Conservation (phyloP, 75 land plant species). For the Sequoiadendron giganteum region DNA sequence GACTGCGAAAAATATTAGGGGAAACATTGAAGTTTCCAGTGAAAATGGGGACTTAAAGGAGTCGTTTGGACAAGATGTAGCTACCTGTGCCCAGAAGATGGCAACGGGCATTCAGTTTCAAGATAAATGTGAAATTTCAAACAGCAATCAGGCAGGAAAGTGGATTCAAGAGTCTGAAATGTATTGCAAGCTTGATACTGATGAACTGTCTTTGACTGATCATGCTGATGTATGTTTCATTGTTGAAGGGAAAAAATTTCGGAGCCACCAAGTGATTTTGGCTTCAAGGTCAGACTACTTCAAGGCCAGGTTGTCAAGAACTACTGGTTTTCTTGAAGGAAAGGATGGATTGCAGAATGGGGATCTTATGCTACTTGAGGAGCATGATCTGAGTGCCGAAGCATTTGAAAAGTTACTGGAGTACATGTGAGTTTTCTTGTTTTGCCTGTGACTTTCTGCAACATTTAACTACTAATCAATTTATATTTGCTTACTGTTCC, state of each 20-base stretch:
- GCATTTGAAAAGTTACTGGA: constrained; percentile 89
- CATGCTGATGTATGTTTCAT: constrained; percentile 82
- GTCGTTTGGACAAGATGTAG: neutral
- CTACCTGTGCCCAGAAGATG: neutral
- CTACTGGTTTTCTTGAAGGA: constrained; percentile 62
- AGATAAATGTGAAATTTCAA: neutral
- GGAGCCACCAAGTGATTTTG: constrained; percentile 81
- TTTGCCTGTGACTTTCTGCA: neutral
- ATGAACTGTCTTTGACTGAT: constrained; percentile 42
- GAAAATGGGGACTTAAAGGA: neutral
- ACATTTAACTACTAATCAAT: neutral
- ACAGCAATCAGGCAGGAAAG: neutral
- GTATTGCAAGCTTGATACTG: constrained; percentile 13
- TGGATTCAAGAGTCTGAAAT: constrained; percentile 14
- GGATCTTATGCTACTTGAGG: constrained; percentile 69
- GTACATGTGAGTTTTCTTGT: constrained; percentile 70
- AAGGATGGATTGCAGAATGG: constrained; percentile 17
- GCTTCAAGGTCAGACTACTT: constrained; percentile 91
- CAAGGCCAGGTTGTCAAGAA: constrained; percentile 70
- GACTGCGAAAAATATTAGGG: neutral
- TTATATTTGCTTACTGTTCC: neutral
- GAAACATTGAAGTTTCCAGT: neutral
- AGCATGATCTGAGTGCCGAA: constrained; percentile 74
- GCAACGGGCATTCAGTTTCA: neutral
- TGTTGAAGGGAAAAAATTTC: constrained; percentile 59